Base-by-base conservation (phyloP, 2,329 filamentous ascomycete species). In the Neonectria sp. region DNA sequence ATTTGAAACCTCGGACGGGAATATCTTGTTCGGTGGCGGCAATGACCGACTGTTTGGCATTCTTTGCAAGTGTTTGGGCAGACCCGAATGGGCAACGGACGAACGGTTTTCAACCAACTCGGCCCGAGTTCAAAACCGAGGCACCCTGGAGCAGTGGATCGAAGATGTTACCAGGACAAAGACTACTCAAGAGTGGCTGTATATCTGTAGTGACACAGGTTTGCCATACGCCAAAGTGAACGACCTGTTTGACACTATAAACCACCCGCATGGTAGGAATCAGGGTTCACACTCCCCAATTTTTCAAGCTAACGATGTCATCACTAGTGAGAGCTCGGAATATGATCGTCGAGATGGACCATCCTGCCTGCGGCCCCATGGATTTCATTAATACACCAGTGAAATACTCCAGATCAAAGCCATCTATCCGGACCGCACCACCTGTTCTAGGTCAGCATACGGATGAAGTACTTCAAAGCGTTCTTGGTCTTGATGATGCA, bases 141-240 rank as follows among this genome's bases (percentile, higher is more conserved):
- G 86, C n/a, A 87, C 91, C 52, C 86, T 99, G 21, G 95, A 98
- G 77, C 83, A 83, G 0, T 81, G 92, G 75, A 97, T 99, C 63
- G 94, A 97, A 77, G 83, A 84, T 1, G 86, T 93, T 51, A 96
- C 93, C 0, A 82, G 82, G 52, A 89, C 90, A 57, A 94, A 91
- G 82, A 95, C 92, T 2, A 98, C 95, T 0, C 83, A 91, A 71
- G 91, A 97, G 77, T 98, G 96, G 95, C 85, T 98, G 2, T 88
- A 91, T 1, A 84, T 95, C 1, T 91, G 97, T 52, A 94, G 97
- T 75, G 94, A 93, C 11, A 92, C 88, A 55, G 95, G 95, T 8
- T 91, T 98, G 89, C 95, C 95, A 0, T 98, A 86, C 76, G 93
- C 95, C 0, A 94, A 95, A 1, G 92, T 99, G 71, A 98, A 98